Conservation (phyloP, 177 flowering plant species). For the Tripterygium wilfordii region DNA sequence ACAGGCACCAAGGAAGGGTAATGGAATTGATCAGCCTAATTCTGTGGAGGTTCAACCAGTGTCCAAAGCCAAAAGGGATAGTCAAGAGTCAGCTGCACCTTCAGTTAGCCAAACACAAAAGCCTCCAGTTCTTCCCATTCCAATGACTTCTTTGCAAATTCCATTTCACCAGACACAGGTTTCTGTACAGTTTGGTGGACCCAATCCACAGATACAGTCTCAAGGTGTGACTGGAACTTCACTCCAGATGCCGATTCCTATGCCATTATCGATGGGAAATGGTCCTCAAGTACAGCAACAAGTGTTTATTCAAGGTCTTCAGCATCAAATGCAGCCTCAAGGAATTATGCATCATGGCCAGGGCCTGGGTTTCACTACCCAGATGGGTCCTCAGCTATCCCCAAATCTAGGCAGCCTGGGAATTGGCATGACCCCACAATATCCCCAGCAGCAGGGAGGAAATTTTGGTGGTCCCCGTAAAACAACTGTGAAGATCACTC, state of each 20-base stretch:
- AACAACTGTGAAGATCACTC: slow-evolving; percentile 82
- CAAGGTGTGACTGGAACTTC: slow-evolving; percentile 44
- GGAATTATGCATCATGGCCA: slow-evolving; percentile 81
- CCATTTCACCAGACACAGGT: slow-evolving; percentile 55
- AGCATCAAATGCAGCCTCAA: slow-evolving; percentile 61
- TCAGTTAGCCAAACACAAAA: slow-evolving; percentile 38
- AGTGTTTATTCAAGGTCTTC: slow-evolving; percentile 62
- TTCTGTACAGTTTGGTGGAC: slow-evolving; percentile 57
- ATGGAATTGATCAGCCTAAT: slow-evolving; percentile 29
- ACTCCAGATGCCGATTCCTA: slow-evolving; percentile 45
- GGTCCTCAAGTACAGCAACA: slow-evolving; percentile 57
- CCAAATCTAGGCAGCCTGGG: slow-evolving; percentile 61
- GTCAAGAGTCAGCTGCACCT: slow-evolving; percentile 27
- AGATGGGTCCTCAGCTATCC: slow-evolving; percentile 55
- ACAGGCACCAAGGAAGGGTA: slow-evolving; percentile 46
- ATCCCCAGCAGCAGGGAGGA: slow-evolving; percentile 58
- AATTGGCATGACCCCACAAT: slow-evolving; percentile 52
- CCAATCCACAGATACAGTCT: slow-evolving; percentile 51
- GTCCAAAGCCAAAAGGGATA: slow-evolving; percentile 49
- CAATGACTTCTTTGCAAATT: slow-evolving; percentile 50
- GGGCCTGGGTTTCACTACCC: slow-evolving; percentile 50
- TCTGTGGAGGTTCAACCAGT: slow-evolving; percentile 31
- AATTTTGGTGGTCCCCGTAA: slow-evolving; percentile 52
- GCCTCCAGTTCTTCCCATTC: slow-evolving; percentile 37
- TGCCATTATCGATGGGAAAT: slow-evolving; percentile 55